Conservation (phyloP, 108 stramenopile species). For the Ochromonas danica region DNA sequence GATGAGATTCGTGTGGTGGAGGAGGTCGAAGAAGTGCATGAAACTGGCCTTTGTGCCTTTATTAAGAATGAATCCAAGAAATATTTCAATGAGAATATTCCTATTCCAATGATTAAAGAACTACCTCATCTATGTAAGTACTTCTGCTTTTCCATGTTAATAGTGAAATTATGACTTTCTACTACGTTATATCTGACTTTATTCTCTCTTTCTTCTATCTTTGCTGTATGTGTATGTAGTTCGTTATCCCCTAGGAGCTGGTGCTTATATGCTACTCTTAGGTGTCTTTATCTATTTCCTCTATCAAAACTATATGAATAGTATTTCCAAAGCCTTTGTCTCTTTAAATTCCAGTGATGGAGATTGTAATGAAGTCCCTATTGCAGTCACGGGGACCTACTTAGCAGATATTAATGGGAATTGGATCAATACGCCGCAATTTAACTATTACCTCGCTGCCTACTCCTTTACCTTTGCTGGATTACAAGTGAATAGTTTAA, state of each 20-base stretch:
- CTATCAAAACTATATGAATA: background rate
- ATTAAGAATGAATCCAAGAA: background rate
- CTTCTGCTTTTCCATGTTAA: too few relatives aligned
- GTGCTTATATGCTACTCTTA: background rate
- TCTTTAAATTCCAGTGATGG: background rate
- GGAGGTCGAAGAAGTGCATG: too few relatives aligned
- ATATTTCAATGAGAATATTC: background rate
- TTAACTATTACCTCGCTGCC: background rate
- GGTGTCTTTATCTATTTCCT: background rate
- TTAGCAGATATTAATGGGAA: background rate
- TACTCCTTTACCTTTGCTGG: background rate
- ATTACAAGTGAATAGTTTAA: conserved; percentile 1
- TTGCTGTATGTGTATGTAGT: background rate
- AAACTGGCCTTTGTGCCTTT: too few relatives aligned
- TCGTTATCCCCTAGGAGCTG: background rate
- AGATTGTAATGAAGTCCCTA: background rate
- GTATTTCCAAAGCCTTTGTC: background rate
- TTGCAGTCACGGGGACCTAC: background rate
- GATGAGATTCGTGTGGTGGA: too few relatives aligned
- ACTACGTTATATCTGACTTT: background rate
- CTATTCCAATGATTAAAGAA: background rate
- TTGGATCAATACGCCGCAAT: background rate
- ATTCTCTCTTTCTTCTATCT: background rate
- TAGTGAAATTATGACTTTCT: background rate
- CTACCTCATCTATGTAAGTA: background rate